Conservation (phyloP, 2,329 filamentous ascomycete species). For the Fusarium abutilonis region DNA sequence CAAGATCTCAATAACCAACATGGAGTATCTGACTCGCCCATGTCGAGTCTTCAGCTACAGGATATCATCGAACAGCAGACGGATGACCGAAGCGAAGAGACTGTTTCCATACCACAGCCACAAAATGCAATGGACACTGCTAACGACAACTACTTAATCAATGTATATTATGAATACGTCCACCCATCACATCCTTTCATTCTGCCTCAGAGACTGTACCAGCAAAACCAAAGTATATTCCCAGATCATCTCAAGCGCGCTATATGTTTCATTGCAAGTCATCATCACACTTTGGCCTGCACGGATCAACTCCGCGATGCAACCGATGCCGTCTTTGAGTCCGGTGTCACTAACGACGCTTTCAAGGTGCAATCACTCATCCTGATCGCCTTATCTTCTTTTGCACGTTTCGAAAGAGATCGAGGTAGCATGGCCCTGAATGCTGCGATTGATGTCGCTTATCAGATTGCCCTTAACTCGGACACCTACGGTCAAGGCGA, state of each 20-base stretch:
- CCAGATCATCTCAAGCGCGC: slow-evolving; percentile 5
- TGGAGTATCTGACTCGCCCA: too few species aligned
- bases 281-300: neutral
- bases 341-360: neutral
- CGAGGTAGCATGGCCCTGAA: neutral
- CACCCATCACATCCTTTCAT: slow-evolving; percentile 4
- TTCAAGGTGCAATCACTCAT: slow-evolving; percentile 3
- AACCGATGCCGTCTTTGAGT: neutral
- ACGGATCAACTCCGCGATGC: neutral
- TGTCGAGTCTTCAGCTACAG: too few species aligned
- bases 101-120: neutral
- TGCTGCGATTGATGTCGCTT: neutral
- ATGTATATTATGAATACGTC: slow-evolving; percentile 1
- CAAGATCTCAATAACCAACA: too few species aligned
- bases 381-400: slow-evolving; percentile 2
- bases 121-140: too few species aligned
- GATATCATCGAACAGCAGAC: too few species aligned
- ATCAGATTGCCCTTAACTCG: slow-evolving; percentile 1
- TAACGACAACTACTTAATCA: neutral
- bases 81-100: neutral
- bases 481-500: neutral
- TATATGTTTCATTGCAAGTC: slow-evolving; percentile 3
- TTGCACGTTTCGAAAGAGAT: slow-evolving; percentile 2
- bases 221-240: neutral
- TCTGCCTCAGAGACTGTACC: slow-evolving; percentile 1